Evolutionary conservation across 2,329 filamentous ascomycete genomes (phyloP).

Genomic region (Ceratocystis ficicola): DNA sequence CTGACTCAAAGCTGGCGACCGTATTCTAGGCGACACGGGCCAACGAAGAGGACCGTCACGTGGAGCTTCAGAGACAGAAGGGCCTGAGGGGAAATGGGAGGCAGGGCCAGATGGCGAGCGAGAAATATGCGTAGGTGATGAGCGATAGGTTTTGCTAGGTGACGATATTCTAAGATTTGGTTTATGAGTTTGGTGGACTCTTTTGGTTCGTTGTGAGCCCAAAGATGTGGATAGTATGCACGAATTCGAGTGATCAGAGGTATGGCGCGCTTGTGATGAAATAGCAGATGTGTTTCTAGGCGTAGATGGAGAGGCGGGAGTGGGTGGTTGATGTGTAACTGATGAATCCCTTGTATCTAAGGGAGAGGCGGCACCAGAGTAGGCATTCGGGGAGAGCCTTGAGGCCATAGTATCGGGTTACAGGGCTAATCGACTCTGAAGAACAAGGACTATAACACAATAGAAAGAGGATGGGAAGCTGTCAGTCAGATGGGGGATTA

Average conservation of each 20-base stretch:
- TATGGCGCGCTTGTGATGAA: slow-evolving; percentile 48
- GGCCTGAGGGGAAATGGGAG: slow-evolving; percentile 25
- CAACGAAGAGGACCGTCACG: slow-evolving; percentile 43
- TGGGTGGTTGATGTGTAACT: slow-evolving; percentile 33
- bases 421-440: not conserved
- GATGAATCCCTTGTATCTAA: slow-evolving; percentile 38
- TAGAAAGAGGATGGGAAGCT: not conserved
- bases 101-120: slow-evolving; percentile 44
- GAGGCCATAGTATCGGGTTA: slow-evolving; percentile 17
- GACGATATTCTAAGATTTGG: slow-evolving; percentile 32
- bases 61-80: slow-evolving; percentile 17
- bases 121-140: not conserved
- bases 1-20: slow-evolving; percentile 41
- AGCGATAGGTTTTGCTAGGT: not conserved
- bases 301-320: slow-evolving; percentile 30
- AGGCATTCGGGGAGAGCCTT: slow-evolving; percentile 14
- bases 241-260: slow-evolving; percentile 31
- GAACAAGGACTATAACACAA: slow-evolving; percentile 4
- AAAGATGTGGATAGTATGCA: slow-evolving; percentile 2
- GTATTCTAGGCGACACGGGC: slow-evolving; percentile 65
- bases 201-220: slow-evolving; percentile 39
- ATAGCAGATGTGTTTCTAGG: slow-evolving; percentile 29
- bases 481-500: not conserved
- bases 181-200: slow-evolving; percentile 44
- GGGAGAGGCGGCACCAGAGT: slow-evolving; percentile 28